Conservation (phyloP, 495 filamentous ascomycete species). For the Pyronema domesticum region DNA sequence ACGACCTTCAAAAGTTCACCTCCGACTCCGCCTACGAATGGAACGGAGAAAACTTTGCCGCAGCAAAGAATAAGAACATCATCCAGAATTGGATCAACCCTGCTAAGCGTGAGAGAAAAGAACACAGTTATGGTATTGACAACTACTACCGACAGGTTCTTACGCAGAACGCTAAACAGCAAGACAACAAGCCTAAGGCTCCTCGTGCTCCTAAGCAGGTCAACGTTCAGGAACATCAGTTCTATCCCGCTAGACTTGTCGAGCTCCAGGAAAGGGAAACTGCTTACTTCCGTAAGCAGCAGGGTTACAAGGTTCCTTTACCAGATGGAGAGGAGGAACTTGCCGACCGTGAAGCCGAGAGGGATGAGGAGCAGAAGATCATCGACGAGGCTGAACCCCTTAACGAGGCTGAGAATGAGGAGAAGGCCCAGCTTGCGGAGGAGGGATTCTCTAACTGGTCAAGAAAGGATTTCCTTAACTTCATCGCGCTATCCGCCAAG, state of each 20-base stretch:
- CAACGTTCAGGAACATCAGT: constrained; percentile 87
- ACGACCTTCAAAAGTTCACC: constrained; percentile 94
- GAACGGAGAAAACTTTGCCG: constrained; percentile 91
- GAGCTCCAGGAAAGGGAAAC: constrained; percentile 94
- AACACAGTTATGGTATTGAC: constrained; percentile 94
- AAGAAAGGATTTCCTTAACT: constrained; percentile 92
- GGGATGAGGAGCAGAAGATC: constrained; percentile 69
- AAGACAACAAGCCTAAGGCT: constrained; percentile 85
- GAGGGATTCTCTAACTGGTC: constrained; percentile 91
- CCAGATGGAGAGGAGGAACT: constrained; percentile 70
- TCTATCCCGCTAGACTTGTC: constrained; percentile 65
- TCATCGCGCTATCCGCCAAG: constrained; percentile 83
- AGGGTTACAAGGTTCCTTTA: constrained; percentile 77
- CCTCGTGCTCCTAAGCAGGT: constrained; percentile 89
- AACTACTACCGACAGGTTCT: constrained; percentile 94
- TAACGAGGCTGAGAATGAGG: constrained; percentile 71
- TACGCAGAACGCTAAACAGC: constrained; percentile 58
- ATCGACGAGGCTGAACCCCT: constrained; percentile 83
- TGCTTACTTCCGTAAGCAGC: constrained; percentile 87
- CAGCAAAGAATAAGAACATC: constrained; percentile 77
- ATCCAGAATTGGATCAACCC: constrained; percentile 97
- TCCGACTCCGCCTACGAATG: constrained; percentile 96
- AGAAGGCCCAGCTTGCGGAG: constrained; percentile 61
- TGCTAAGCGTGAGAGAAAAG: constrained; percentile 93
- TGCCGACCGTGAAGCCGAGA: constrained; percentile 69